phyloP scores from a whole-genome alignment of 148 eudicot species.

The Fagopyrum homotropicum region DNA sequence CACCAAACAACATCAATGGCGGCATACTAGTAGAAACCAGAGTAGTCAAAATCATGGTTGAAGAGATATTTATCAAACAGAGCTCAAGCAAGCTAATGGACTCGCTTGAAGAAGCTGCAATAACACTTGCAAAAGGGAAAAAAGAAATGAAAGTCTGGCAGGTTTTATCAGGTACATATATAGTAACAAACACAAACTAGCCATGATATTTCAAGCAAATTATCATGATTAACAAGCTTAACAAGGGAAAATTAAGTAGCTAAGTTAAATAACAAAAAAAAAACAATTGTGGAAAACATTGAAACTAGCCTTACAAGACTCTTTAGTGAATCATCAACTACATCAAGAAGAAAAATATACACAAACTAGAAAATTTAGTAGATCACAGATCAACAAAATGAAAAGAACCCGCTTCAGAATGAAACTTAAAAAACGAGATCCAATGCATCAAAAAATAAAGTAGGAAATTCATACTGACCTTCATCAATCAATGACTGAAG shows the following conservation, averaged over 20 bases:
- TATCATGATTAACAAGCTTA: not conserved
- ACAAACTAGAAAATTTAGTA: not conserved
- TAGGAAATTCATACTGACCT: conserved; percentile 24
- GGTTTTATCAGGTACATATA: no score
- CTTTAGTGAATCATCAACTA: conserved; percentile 64
- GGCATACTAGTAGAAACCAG: conserved; percentile 54
- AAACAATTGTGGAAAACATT: not conserved
- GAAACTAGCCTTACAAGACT: conserved; percentile 51
- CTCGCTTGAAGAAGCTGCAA: conserved; percentile 57
- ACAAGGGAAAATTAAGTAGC: not conserved
- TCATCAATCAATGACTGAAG: conserved; percentile 53
- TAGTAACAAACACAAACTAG: no score
- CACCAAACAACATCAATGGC: conserved; percentile 42
- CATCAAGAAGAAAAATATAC: conserved; percentile 20
- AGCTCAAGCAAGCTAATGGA: conserved; percentile 34
- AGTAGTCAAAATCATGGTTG: conserved; percentile 35
- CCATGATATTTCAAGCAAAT: not conserved
- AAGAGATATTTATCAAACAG: conserved; percentile 49
- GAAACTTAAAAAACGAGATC: conserved; percentile 14
- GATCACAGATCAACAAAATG: not conserved
- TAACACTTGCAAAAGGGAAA: conserved; percentile 41
- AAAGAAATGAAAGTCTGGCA: no score
- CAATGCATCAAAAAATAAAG: not conserved
- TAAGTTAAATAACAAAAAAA: no score
- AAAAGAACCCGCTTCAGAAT: not conserved